phyloP scores from a whole-genome alignment of 176 grass and related monocot genomes.

The Carex kokanica region DNA sequence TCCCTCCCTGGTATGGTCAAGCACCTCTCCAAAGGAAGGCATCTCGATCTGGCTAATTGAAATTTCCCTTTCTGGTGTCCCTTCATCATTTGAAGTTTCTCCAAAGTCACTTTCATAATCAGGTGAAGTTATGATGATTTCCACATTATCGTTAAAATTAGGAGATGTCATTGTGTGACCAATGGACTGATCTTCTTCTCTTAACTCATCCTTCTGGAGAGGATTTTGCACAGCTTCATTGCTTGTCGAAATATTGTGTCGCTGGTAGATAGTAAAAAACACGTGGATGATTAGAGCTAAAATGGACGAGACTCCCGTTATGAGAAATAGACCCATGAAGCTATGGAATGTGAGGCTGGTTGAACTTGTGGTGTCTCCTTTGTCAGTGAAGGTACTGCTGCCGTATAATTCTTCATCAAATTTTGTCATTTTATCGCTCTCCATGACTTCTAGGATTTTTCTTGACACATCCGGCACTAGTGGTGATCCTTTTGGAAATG shows the following conservation, averaged over 20 bases:
- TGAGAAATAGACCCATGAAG: constrained; percentile 80
- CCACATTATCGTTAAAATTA: background rate
- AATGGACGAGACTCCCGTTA: constrained; percentile 44
- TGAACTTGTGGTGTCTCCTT: constrained; percentile 33
- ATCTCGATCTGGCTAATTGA: constrained; percentile 15
- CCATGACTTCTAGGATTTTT: constrained; percentile 55
- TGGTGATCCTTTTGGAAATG: constrained; percentile 62
- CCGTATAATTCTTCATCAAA: constrained; percentile 69
- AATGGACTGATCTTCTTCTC: background rate
- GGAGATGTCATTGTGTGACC: too few relatives aligned
- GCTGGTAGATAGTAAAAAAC: background rate
- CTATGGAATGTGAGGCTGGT: constrained; percentile 47
- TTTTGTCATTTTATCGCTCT: constrained; percentile 36
- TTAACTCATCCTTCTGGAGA: background rate
- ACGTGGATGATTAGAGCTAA: constrained; percentile 10
- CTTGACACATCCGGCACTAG: constrained; percentile 58
- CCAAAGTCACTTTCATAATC: constrained; percentile 31
- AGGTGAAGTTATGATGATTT: background rate
- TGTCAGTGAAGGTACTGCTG: constrained; percentile 22
- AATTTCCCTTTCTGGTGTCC: constrained; percentile 46
- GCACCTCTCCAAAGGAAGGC: constrained; percentile 54
- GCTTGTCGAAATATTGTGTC: background rate
- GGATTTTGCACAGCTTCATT: background rate
- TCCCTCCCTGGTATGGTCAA: background rate
- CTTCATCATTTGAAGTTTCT: constrained; percentile 30